Evolutionary conservation across 2,329 filamentous ascomycete genomes (phyloP).

Genomic region (Bertia moriformis): DNA sequence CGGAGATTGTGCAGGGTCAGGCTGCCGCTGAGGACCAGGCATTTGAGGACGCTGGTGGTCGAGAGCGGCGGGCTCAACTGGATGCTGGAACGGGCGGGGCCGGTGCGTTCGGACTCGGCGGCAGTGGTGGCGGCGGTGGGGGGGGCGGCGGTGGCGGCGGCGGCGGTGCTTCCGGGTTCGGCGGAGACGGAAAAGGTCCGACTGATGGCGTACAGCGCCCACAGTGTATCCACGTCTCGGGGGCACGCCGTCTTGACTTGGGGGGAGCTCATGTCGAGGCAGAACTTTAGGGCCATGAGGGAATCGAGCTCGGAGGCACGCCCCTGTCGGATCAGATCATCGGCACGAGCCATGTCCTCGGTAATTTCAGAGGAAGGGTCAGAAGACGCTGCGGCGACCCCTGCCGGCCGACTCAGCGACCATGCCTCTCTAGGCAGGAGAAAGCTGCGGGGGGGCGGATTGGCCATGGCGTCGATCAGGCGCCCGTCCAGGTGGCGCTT

Average conservation of each 20-base stretch:
- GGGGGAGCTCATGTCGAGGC: conserved; percentile 5
- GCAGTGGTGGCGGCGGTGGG: no score
- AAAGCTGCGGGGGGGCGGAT: conserved; percentile 37
- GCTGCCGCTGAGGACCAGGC: conserved; percentile 44
- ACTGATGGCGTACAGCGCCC: conserved; percentile 49
- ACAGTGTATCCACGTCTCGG: conserved; percentile 46
- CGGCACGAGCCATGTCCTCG: conserved; percentile 29
- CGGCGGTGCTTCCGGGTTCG: no score
- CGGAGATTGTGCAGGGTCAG: conserved; percentile 43
- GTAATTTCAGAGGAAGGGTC: no score
- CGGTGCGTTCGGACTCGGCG: no score
- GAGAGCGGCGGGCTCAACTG: no score
- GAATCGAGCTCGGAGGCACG: conserved; percentile 21
- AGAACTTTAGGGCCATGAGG: conserved; percentile 8
- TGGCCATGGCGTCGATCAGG: conserved; percentile 61
- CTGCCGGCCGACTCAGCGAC: no score
- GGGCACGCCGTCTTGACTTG: conserved; percentile 21
- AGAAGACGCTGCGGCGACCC: conserved; percentile 16
- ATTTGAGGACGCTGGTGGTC: conserved; percentile 38
- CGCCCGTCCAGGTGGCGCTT: conserved; percentile 44
- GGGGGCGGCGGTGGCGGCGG: no score
- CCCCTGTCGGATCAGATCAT: neutral
- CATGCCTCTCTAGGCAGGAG: conserved; percentile 18
- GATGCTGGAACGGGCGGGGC: no score
- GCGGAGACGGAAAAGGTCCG: no score